Evolutionary conservation across 805 yeast species (phyloP), one percentile per base, ranked within the genome.

Genomic region (Zygosaccharomyces gambellarensis): DNA sequence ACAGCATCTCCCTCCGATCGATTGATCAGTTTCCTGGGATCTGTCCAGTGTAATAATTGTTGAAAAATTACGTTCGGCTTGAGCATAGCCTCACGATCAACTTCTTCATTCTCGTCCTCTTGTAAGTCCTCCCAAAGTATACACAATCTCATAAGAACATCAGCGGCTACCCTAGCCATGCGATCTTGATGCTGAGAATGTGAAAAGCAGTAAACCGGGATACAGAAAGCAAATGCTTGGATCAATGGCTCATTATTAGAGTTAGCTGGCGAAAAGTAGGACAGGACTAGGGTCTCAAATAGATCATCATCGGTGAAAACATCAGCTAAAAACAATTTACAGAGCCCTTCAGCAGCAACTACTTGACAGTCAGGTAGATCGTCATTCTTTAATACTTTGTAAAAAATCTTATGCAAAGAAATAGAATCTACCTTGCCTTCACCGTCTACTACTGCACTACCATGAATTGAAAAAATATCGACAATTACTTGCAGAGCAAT

Each of bases 151-250:
- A 72, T 70, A 36, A 87, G 67, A 2, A 87, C 80, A 66, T 85
- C 92, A 3, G 83, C 80, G 28, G 85, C 82, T 25, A 86, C 76
- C 29, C 79, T 68, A 5, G 82, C 76, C 60, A 90, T 68, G 51
- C 82, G 73, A 43, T 74, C 76, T 64, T 88, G 97, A 63, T 90
- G 95, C 14, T 70, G 70, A 0, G 74, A 71, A 58, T 83, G 90
- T 30, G 95, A 85, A 61, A 81, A 85, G 34, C 94, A 82, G 64
- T 87, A 89, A 0, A 87, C 95, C 0, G 97, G 97, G 14, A 90
- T 74, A 63, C 96, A 90, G 60, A 87, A 90, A 8, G 94, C 80
- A 51, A 90, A 77, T 0, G 87, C 86, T 65, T 90, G 97, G 43
- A 82, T 74, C 52, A 90, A 71, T 12, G 82, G 79, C 49, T 79